phyloP scores from a whole-genome alignment of 306 rosid species.

The Cucumis cinereus region DNA sequence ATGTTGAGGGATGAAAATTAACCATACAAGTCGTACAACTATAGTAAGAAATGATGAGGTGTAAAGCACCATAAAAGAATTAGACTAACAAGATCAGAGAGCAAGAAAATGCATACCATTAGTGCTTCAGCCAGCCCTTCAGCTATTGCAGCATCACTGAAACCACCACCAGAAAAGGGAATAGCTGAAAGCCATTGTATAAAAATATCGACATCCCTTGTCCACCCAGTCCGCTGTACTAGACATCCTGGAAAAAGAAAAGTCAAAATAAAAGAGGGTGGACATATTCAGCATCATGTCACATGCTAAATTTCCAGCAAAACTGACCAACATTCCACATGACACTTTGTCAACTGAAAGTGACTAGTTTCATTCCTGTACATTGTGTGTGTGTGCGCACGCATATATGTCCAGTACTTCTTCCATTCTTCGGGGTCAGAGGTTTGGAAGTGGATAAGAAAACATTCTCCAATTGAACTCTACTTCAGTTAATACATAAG shows the following conservation, averaged over 20 bases:
- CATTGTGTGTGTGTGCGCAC: not conserved
- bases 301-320: not conserved
- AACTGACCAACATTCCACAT: not conserved
- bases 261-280: not conserved
- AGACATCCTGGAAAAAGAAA: slow-evolving; percentile 51
- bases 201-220: slow-evolving; percentile 67
- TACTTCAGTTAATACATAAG: not conserved
- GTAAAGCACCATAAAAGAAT: not conserved
- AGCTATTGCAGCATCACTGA: slow-evolving; percentile 85
- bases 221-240: slow-evolving; percentile 89
- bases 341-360: not conserved
- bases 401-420: not conserved
- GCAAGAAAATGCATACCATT: slow-evolving; percentile 41
- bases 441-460: not conserved
- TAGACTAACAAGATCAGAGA: not conserved
- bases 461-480: not conserved
- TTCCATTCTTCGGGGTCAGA: not conserved
- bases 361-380: not conserved
- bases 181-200: slow-evolving; percentile 59
- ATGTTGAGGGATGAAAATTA: not conserved
- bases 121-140: slow-evolving; percentile 97
- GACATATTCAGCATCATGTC: not conserved
- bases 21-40: not conserved
- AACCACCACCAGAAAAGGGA: slow-evolving; percentile 87
- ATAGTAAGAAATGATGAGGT: not conserved